Conservation (phyloP, 1,139 yeast genomes). For the Taphrina deformans region DNA sequence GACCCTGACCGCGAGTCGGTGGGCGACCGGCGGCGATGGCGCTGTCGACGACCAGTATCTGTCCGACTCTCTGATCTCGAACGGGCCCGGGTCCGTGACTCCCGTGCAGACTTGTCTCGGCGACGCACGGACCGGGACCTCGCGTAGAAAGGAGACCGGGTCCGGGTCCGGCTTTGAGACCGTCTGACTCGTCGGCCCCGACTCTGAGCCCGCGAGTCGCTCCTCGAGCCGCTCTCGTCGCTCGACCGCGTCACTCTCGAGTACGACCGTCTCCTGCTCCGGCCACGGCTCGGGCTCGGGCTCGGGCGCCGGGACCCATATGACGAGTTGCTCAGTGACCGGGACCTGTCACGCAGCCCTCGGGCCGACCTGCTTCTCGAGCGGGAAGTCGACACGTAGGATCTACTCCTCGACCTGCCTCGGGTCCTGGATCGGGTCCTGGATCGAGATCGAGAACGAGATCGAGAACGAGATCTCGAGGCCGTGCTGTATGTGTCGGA, state of each 20-base stretch:
- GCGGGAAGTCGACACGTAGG: background rate
- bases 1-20: conserved; percentile 6
- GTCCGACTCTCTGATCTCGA: background rate
- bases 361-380: background rate
- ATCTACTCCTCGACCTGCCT: background rate
- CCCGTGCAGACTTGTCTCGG: background rate
- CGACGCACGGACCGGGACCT: background rate
- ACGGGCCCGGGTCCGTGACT: background rate
- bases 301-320: background rate
- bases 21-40: background rate
- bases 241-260: background rate
- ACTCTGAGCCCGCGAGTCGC: background rate
- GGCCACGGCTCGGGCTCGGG: conserved; percentile 10
- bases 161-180: background rate
- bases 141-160: background rate
- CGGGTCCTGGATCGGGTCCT: conserved; percentile 11
- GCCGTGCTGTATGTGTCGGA: conserved; percentile 3
- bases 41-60: background rate
- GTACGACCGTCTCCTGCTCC: background rate
- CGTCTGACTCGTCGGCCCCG: background rate
- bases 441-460: background rate
- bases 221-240: conserved; percentile 1
- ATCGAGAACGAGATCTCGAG: conserved; percentile 22
- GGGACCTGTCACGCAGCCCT: background rate
- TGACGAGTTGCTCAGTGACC: conserved; percentile 1